Evolutionary conservation across 371 early-diverging fungal genomes (phyloP).

Genomic region (Mortierella sp.): DNA sequence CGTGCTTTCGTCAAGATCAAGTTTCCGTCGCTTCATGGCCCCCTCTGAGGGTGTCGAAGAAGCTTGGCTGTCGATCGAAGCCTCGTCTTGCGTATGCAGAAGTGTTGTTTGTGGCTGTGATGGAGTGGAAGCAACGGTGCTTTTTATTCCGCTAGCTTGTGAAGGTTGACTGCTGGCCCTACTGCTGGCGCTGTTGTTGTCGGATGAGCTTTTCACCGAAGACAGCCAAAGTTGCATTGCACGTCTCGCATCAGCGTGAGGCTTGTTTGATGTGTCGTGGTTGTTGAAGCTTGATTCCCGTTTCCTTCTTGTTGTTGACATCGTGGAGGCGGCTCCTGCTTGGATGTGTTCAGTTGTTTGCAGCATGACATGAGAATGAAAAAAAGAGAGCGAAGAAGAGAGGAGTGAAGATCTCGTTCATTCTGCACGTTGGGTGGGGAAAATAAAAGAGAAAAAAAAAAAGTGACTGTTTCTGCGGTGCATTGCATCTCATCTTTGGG

Average conservation of each 20-base stretch:
- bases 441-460: not conserved
- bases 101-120: not conserved
- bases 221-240: not conserved
- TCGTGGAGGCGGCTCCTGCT: not conserved
- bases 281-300: not conserved
- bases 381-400: not conserved
- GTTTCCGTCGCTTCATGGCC: slow-evolving; percentile 1
- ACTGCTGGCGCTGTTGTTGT: not conserved
- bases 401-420: not conserved
- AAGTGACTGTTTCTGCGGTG: not conserved
- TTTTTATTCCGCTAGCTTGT: not conserved
- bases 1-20: not conserved
- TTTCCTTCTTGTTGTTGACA: not conserved
- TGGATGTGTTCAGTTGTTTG: not conserved
- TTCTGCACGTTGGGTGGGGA: too few relatives aligned
- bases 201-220: not conserved
- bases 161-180: not conserved
- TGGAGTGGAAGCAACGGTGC: not conserved
- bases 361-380: not conserved
- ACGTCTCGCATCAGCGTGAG: not conserved
- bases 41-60: not conserved
- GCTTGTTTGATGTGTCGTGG: not conserved
- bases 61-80: not conserved
- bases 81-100: not conserved
- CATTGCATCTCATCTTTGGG: not conserved